Percentiles rank a stretch among this genome's conserved stretches.
Conservation (phyloP, 345 rosid species). For the Lumnitzera racemosa region DNA sequence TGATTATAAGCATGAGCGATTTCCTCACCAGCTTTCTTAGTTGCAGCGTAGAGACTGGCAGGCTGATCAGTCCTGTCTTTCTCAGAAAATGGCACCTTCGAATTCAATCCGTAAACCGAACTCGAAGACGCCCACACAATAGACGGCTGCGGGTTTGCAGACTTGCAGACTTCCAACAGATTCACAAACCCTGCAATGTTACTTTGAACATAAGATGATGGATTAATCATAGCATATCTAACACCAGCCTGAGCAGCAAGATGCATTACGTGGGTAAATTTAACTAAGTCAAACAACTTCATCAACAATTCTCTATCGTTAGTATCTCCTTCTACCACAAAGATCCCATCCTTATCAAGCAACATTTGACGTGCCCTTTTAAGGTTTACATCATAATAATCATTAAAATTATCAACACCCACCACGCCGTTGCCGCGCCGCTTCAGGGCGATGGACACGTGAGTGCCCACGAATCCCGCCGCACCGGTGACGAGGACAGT, state of each 20-base stretch:
- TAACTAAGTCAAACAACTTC: constrained; percentile 46
- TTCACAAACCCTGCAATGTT: constrained; percentile 62
- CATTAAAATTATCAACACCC: constrained; percentile 70
- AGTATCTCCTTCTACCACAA: constrained; percentile 53
- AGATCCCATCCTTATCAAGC: constrained; percentile 45
- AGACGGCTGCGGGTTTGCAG: constrained; percentile 53
- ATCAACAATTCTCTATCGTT: constrained; percentile 38
- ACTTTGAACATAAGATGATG: constrained; percentile 53
- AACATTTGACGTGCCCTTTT: constrained; percentile 47
- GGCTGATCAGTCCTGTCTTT: constrained; percentile 56
- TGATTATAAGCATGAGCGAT: constrained; percentile 64
- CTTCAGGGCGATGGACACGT: constrained; percentile 43
- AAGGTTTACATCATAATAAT: constrained; percentile 47
- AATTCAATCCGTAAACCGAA: constrained; percentile 59
- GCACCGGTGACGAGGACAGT: constrained; percentile 74
- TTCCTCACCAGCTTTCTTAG: constrained; percentile 68
- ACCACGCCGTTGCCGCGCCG: constrained; percentile 73
- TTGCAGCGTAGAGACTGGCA: constrained; percentile 59
- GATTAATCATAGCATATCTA: constrained; percentile 60
- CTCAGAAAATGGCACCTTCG: constrained; percentile 61
- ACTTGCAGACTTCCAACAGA: constrained; percentile 46
- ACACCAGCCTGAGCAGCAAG: constrained; percentile 68
- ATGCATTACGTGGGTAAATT: constrained; percentile 58
- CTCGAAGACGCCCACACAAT: constrained; percentile 75
- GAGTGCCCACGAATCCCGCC: constrained; percentile 73